Conservation (phyloP, 306 rosid species). For the Canavalia ensiformis region DNA sequence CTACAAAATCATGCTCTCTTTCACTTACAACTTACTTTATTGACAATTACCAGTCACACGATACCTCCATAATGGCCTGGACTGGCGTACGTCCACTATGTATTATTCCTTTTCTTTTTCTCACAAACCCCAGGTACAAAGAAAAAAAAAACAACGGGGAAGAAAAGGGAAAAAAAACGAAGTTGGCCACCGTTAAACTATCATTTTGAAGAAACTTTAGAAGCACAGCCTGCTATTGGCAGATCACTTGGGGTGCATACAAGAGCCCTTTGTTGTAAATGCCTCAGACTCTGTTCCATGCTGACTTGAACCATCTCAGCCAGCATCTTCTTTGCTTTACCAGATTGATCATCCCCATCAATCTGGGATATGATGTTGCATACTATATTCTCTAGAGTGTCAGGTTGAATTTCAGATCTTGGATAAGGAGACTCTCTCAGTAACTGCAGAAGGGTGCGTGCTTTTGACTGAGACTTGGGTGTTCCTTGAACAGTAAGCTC, state of each 20-base stretch:
- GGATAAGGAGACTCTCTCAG: conserved; percentile 90
- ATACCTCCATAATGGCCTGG: conserved; percentile 81
- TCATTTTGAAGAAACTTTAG: conserved; percentile 88
- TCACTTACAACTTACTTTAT: conserved; percentile 60
- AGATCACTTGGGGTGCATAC: conserved; percentile 90
- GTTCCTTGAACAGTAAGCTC: conserved; percentile 99
- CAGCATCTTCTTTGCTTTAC: conserved; percentile 94
- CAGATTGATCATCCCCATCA: conserved; percentile 88
- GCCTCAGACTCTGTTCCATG: conserved; percentile 97
- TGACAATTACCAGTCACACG: conserved; percentile 94
- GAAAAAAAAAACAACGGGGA: background rate
- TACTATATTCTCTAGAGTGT: conserved; percentile 92
- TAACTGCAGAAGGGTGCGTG: conserved; percentile 72
- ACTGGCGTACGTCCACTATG: conserved; percentile 72
- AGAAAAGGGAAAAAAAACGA: background rate
- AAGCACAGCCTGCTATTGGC: conserved; percentile 71
- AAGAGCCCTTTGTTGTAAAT: conserved; percentile 92
- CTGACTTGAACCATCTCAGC: conserved; percentile 99
- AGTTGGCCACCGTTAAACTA: conserved; percentile 40
- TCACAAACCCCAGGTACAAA: conserved; percentile 56
- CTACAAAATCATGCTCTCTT: conserved; percentile 53
- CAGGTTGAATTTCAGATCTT: conserved; percentile 82
- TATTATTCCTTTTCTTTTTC: conserved; percentile 44
- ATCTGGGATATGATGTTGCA: conserved; percentile 93
- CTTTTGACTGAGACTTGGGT: conserved; percentile 85